Conservation (phyloP, 2,329 filamentous ascomycete genomes). For the Clonostachys solani region DNA sequence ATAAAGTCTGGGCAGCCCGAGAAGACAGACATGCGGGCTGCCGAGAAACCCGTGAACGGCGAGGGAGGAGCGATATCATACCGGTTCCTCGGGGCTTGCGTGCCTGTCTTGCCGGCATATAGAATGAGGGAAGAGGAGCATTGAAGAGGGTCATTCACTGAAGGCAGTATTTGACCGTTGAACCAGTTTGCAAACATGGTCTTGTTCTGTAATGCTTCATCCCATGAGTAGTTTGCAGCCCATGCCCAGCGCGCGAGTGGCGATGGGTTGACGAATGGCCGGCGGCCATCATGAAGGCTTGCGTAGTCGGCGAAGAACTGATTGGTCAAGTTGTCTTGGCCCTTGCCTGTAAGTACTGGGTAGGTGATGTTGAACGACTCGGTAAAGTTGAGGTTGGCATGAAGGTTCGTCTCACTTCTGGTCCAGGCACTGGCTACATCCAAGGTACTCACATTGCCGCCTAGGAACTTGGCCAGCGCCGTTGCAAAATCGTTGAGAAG, state of each 20-base stretch:
- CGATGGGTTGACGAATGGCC: constrained; percentile 28
- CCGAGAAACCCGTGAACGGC: constrained; percentile 38
- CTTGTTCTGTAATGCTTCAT: constrained; percentile 43
- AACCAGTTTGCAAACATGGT: constrained; percentile 42
- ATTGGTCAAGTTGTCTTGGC: constrained; percentile 27
- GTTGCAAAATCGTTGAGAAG: constrained; percentile 20
- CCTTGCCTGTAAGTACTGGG: constrained; percentile 26
- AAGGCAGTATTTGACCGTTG: constrained; percentile 34
- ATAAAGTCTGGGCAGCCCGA: constrained; percentile 33
- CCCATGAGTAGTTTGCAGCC: constrained; percentile 19
- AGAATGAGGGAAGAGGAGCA: constrained; percentile 44
- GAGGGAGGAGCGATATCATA: constrained; percentile 31
- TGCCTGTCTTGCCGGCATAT: constrained; percentile 28
- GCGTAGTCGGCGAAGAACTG: constrained; percentile 32
- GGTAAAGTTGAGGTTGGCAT: constrained; percentile 7
- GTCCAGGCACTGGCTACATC: constrained; percentile 18
- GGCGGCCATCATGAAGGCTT: constrained; percentile 21
- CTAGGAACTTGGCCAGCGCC: constrained; percentile 11
- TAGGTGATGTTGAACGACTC: constrained; percentile 25
- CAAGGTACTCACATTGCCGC: constrained; percentile 5
- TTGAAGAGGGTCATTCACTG: constrained; percentile 19
- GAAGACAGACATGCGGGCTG: constrained; percentile 23
- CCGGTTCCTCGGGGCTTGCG: constrained; percentile 17
- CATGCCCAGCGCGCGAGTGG: constrained; percentile 27
- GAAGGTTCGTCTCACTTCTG: constrained; percentile 10